These are phyloP conservation scores for Aspergillus olivimuriae DNA, from an alignment of 495 filamentous ascomycete species.

Conservation along the genomic window DNA sequence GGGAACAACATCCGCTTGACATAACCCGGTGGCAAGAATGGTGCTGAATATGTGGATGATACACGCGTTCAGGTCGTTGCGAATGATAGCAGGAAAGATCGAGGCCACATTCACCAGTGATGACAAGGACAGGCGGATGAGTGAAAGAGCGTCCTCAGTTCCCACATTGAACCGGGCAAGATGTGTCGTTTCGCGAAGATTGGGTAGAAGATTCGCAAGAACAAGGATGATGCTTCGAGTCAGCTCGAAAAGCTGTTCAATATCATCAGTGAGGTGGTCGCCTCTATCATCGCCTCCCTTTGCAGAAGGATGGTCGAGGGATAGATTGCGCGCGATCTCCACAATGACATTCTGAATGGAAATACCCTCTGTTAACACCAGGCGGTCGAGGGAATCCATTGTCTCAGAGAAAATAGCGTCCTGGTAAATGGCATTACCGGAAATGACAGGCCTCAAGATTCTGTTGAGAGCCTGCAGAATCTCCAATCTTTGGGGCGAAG, in stretches of 20 bases:
- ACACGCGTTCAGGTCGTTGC: slow-evolving; percentile 91
- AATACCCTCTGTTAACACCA: slow-evolving; percentile 82
- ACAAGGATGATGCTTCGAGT: slow-evolving; percentile 94
- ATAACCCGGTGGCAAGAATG: slow-evolving; percentile 78
- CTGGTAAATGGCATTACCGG: slow-evolving; percentile 92
- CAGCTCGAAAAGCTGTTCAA: slow-evolving; percentile 95
- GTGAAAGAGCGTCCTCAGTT: slow-evolving; percentile 72
- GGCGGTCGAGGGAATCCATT: slow-evolving; percentile 89
- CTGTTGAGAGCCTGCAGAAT: slow-evolving; percentile 90
- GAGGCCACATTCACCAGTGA: slow-evolving; percentile 89
- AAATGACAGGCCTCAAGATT: slow-evolving; percentile 91
- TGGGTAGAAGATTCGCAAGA: slow-evolving; percentile 78
- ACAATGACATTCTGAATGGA: slow-evolving; percentile 90
- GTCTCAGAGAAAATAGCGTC: slow-evolving; percentile 95
- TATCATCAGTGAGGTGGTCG: slow-evolving; percentile 85
- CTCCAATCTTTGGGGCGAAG: slow-evolving; percentile 74
- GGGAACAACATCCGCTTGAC: slow-evolving; percentile 82
- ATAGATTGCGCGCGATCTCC: slow-evolving; percentile 84
- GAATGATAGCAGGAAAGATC: slow-evolving; percentile 93
- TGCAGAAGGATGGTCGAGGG: slow-evolving; percentile 84
- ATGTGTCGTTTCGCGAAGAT: slow-evolving; percentile 69
- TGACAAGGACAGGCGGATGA: slow-evolving; percentile 74
- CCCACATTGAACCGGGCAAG: slow-evolving; percentile 53
- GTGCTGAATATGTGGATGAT: slow-evolving; percentile 95
- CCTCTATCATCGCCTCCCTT: slow-evolving; percentile 58